Percentiles rank a stretch among this genome's conserved stretches.
Evolutionary conservation across 2,329 filamentous ascomycete species (phyloP).

Genomic region (Diaporthe sp.): DNA sequence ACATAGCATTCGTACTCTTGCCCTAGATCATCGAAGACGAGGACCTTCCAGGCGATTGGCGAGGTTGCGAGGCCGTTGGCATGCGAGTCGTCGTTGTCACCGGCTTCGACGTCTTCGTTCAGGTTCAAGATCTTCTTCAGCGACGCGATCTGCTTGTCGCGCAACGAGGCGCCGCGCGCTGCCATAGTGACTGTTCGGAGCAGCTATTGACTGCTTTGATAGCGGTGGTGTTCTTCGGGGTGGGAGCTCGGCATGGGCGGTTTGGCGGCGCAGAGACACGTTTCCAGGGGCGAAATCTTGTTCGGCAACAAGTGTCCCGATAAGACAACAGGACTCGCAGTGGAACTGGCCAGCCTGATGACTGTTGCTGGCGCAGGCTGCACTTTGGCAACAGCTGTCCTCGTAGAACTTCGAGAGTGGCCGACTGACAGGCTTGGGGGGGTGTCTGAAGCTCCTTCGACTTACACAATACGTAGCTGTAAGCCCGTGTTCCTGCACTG

Average conservation of each 20-base stretch:
- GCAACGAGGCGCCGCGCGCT: conserved; percentile 60
- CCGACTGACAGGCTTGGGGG: conserved; percentile 7
- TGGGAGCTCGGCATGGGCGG: conserved; percentile 36
- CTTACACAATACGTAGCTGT: conserved; percentile 36
- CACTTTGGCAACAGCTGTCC: conserved; percentile 35
- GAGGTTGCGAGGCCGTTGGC: conserved; percentile 77
- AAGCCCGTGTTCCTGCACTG: background rate
- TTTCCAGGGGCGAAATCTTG: conserved; percentile 1
- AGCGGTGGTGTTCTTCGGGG: conserved; percentile 26
- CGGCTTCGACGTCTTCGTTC: conserved; percentile 78
- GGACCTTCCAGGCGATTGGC: conserved; percentile 95
- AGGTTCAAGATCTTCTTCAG: conserved; percentile 97
- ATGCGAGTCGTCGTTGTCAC: conserved; percentile 73
- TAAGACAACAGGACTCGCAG: background rate
- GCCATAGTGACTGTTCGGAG: conserved; percentile 55
- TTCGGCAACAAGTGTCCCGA: background rate
- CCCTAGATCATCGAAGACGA: conserved; percentile 84
- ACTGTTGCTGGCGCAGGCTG: conserved; percentile 22
- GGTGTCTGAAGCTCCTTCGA: conserved; percentile 13
- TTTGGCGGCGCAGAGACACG: conserved; percentile 26
- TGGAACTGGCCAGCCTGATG: conserved; percentile 1
- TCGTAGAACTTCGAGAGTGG: background rate
- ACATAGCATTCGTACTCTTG: conserved; percentile 35
- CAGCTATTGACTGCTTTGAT: conserved; percentile 31
- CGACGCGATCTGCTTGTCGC: conserved; percentile 78